Base-by-base conservation (phyloP, 139 green algal genomes). In the Chara braunii region DNA sequence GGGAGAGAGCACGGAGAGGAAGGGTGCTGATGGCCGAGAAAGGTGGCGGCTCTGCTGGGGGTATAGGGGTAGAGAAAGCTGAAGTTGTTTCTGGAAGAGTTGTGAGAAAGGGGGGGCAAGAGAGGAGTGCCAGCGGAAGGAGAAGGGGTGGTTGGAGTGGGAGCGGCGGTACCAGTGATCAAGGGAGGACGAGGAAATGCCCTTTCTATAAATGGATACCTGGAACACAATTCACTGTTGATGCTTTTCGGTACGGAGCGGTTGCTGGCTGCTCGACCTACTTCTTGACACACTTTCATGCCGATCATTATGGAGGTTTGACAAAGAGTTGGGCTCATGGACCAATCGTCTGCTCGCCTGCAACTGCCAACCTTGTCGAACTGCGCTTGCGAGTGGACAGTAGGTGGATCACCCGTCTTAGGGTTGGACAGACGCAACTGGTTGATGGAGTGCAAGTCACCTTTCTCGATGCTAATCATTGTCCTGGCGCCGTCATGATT, bases 251-350 rank as follows among this genome's bases (percentile, higher is more conserved):
- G 2, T 79, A 43, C 22, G 68, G 66, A 0, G 51, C 29, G 9
- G 51, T 78, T 18, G 23, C 68, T 28, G 50, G 50, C 31, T 75
- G 51, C n/a, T 3, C 11, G 18, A 35, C 32, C 0, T 79, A 73
- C 53, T 79, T 81, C 37, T 57, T 79, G 3, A 55, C 71, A 33
- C 71, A 79, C 71, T 79, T 79, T 53, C 71, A 79, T 58, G 64
- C 51, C 42, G 71, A 79, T 42, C 71, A 79, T 51, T 79, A 79
- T 28, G 61, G 68, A 22, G 71, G 71, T 18, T 58, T 79, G 28
- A 70, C 51, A 22, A 72, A 48, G 35, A 12, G 4, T 26, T 79
- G 73, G 44, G 5, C 22, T 11, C 29, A 51, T n/a, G 71, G 71
- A 11, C 54, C 48, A 43, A 81, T 79, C 31, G 62, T 78, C 60